Conservation (phyloP, 2,329 filamentous ascomycete genomes). For the Fusarium sp. region DNA sequence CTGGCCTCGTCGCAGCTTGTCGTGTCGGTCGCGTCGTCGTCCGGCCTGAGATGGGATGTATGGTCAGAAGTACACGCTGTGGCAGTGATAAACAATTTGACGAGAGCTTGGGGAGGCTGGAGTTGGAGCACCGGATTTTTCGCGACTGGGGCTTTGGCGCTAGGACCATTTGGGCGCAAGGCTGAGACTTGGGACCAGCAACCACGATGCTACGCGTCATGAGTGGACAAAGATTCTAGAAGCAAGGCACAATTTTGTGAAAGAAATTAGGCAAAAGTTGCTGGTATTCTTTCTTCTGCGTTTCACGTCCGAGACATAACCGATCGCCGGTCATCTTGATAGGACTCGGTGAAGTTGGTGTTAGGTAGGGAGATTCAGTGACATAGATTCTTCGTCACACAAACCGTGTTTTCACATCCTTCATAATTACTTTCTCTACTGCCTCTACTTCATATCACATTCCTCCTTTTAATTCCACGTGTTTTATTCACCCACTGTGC, state of each 20-base stretch:
- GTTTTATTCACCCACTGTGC: background rate
- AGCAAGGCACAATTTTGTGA: background rate
- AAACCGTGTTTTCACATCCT: background rate
- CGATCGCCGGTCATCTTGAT: background rate
- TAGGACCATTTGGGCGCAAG: conserved; percentile 52
- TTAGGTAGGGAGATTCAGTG: background rate
- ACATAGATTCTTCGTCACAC: background rate
- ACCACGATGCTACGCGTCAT: conserved; percentile 33
- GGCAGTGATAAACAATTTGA: conserved; percentile 47
- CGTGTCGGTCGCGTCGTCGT: conserved; percentile 40
- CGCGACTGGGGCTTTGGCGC: conserved; percentile 49
- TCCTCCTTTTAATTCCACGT: conserved; percentile 8
- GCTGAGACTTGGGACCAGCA: conserved; percentile 42
- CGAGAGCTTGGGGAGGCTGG: conserved; percentile 51
- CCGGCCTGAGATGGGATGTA: conserved; percentile 32
- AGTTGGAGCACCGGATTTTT: conserved; percentile 53
- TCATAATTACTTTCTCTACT: background rate
- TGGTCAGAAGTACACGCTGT: conserved; percentile 35
- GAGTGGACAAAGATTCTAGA: conserved; percentile 1
- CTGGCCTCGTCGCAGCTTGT: conserved; percentile 12
- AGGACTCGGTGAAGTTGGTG: background rate
- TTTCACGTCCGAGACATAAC: background rate
- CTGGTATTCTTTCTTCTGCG: background rate
- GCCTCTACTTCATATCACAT: background rate
- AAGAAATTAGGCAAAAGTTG: background rate